Base-by-base conservation (phyloP, 352 stramenopile genomes). In the Phytophthora meadii region DNA sequence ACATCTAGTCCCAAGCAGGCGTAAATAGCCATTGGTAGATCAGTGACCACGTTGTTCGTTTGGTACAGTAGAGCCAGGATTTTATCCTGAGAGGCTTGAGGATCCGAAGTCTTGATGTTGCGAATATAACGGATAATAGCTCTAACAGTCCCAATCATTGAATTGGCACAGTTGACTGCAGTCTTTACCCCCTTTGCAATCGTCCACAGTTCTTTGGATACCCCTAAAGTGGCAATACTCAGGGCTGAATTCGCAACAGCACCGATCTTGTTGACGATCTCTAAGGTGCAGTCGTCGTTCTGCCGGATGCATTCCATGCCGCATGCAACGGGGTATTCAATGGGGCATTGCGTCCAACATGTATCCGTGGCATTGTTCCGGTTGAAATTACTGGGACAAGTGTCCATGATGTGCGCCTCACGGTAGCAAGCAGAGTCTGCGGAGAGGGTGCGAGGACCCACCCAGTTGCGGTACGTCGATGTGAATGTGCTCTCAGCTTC, bases 31-130 rank as follows among this genome's bases (percentile, higher is more conserved):
- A 73, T 56, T 0, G 78, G 73, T 22, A 83, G 36, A 32, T 87
- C 76, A 47, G 61, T 70, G 4, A 81, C 45, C 3, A 67, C 76
- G 14, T 80, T 71, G 65, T 80, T 72, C 30, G 70, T 76, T 57
- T 84, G 79, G 54, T 54, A 57, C 5, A 87, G 56, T 45, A 82
- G 19, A 7, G 61, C 69, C 64, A 71, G 4, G 25, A 84, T 28
- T 56, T 87, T 69, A 10, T 67, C 61, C 37, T 79, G 8, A 10
- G 77, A 81, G 34, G 64, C 76, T 59, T 74, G 54, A 1, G 68
- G 72, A 1, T 64, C 56, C 51, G 74, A 67, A 17, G 49, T 49
- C 1, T 76, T 39, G 37, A 49, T 39, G 22, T 42, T 61, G 34
- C 40, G 32, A 0, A 42, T 44, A 46, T 67, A 81, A 5, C 39